A percentile compares a stretch with the other conserved stretches of the same genome.
Evolutionary conservation across 1,139 yeast species (phyloP).

Genomic region (Debaryomyces psychrophilus): DNA sequence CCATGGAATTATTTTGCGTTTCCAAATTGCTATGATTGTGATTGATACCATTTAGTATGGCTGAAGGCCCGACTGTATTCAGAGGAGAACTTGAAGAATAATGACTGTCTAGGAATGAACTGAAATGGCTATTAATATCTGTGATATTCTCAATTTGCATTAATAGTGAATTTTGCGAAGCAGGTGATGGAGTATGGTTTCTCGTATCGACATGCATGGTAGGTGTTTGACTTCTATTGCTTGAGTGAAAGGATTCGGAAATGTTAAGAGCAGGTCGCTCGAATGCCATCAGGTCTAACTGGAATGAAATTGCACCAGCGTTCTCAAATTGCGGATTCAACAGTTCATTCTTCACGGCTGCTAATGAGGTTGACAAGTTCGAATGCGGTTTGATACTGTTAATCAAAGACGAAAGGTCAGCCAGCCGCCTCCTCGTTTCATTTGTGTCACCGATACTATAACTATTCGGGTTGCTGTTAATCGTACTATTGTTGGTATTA

Average conservation of each 20-base stretch:
- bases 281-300: conserved; percentile 38
- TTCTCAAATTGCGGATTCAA: conserved; percentile 4
- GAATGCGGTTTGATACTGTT: conserved; percentile 17
- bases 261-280: conserved; percentile 35
- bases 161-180: conserved; percentile 8
- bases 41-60: conserved; percentile 12
- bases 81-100: conserved; percentile 2
- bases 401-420: conserved; percentile 38
- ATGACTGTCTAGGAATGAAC: conserved; percentile 15
- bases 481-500: conserved; percentile 14
- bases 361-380: conserved; percentile 21
- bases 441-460: conserved; percentile 12
- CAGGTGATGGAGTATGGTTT: neutral
- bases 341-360: conserved; percentile 13
- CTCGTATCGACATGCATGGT: neutral
- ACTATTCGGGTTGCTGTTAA: conserved; percentile 8
- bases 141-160: neutral
- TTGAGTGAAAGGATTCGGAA: conserved; percentile 11
- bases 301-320: conserved; percentile 26
- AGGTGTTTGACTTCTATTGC: neutral
- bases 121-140: conserved; percentile 1
- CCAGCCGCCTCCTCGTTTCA: conserved; percentile 34
- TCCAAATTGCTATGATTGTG: conserved; percentile 14
- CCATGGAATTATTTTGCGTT: conserved; percentile 27
- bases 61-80: conserved; percentile 16